These are phyloP conservation scores for Rubia occidens DNA, from an alignment of 305 asterid species.

Conservation along the genomic window DNA sequence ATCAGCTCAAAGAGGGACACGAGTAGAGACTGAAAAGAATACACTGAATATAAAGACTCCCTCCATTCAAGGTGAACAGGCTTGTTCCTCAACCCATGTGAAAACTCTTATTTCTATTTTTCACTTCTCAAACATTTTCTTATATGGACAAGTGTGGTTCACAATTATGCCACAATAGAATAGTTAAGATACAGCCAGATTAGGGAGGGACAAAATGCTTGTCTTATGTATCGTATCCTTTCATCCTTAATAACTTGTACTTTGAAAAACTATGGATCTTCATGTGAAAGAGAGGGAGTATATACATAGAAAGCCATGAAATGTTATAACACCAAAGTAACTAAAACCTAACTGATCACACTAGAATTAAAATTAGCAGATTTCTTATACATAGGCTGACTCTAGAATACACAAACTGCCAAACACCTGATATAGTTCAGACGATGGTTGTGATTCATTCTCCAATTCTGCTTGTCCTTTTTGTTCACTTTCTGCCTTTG, in stretches of 20 bases:
- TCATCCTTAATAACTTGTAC: neutral
- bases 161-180: neutral
- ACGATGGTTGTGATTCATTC: conserved; percentile 38
- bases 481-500: conserved; percentile 39
- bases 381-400: neutral
- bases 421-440: conserved; percentile 62
- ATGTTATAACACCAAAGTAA: conserved; percentile 1
- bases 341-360: conserved; percentile 6
- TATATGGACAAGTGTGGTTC: neutral
- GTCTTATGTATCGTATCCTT: neutral
- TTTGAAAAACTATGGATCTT: neutral
- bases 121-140: neutral
- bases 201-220: neutral
- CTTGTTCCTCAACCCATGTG: neutral
- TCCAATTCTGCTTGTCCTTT: conserved; percentile 29
- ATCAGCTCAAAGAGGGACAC: neutral
- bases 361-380: neutral
- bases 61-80: neutral
- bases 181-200: neutral
- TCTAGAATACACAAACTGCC: conserved; percentile 18
- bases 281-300: neutral
- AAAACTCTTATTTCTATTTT: neutral
- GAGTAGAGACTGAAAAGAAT: neutral
- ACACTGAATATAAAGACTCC: neutral
- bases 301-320: neutral